These are phyloP conservation scores for Xylariaceae sp. DNA, from an alignment of 2,329 filamentous ascomycete genomes.

Conservation along the genomic window DNA sequence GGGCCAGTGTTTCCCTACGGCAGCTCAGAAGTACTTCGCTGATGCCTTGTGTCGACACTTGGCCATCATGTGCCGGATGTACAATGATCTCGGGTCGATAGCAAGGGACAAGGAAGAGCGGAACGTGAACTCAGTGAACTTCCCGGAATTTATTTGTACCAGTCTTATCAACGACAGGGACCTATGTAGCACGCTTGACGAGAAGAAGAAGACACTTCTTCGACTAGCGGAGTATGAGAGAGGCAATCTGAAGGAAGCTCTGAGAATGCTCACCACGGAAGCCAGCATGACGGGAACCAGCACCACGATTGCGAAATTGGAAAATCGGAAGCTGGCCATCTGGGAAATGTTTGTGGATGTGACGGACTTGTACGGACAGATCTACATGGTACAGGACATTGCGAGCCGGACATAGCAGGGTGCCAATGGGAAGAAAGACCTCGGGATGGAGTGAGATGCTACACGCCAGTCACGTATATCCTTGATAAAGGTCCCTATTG, in stretches of 20 bases:
- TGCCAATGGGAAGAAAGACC: no score
- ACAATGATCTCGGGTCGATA: constrained; percentile 31
- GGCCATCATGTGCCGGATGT: constrained; percentile 24
- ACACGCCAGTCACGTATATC: no score
- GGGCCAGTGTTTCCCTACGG: constrained; percentile 5
- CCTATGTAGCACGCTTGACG: no score
- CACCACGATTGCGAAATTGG: background rate
- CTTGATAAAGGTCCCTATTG: no score
- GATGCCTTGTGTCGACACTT: constrained; percentile 11
- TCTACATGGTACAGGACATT: constrained; percentile 11
- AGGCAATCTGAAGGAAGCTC: background rate
- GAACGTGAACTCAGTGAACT: constrained; percentile 29
- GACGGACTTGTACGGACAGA: constrained; percentile 11
- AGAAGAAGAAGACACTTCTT: background rate
- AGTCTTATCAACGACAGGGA: background rate
- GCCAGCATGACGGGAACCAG: no score
- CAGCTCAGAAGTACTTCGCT: constrained; percentile 4
- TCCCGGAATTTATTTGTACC: constrained; percentile 20
- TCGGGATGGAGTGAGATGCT: no score
- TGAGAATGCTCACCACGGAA: no score
- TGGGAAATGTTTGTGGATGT: constrained; percentile 9
- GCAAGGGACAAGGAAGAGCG: constrained; percentile 23
- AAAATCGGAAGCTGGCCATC: background rate
- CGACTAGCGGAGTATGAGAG: constrained; percentile 1
- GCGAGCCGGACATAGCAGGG: background rate